These are phyloP conservation scores for Aureobasidium sp. DNA, from an alignment of 2,329 filamentous ascomycete species.

Conservation along the genomic window DNA sequence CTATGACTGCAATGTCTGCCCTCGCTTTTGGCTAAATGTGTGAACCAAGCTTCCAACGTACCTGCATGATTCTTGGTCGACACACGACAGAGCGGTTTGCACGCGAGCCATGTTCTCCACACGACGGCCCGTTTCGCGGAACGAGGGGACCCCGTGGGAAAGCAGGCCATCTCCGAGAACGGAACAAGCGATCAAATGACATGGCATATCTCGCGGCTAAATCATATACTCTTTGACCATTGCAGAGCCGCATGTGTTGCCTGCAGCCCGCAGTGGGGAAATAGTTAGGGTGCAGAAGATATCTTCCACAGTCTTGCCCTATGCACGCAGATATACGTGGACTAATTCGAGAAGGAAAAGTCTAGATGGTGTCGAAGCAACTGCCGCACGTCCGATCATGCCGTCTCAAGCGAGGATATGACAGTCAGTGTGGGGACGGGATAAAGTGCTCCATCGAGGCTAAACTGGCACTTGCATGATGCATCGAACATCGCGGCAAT, in stretches of 20 bases:
- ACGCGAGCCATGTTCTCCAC: neutral
- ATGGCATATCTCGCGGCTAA: conserved; percentile 1
- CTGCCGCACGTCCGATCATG: conserved; percentile 1
- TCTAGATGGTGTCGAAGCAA: neutral
- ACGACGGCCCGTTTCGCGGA: neutral
- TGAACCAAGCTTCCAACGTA: neutral
- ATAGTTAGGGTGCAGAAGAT: neutral
- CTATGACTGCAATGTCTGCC: neutral
- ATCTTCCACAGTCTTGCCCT: neutral
- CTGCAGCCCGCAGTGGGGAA: neutral
- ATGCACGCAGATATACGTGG: neutral
- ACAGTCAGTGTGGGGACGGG: neutral
- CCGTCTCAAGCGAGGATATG: neutral
- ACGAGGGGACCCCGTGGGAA: neutral
- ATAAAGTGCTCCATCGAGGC: conserved; percentile 9
- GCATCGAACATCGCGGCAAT: conserved; percentile 2
- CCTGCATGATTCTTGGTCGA: neutral
- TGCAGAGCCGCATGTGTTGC: neutral
- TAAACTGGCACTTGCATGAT: conserved; percentile 1
- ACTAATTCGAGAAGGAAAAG: neutral
- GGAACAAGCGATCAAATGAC: neutral
- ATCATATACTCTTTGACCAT: neutral
- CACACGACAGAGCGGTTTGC: neutral
- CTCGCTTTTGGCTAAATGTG: neutral
- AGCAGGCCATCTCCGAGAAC: neutral